Base-by-base conservation (phyloP, 2,329 filamentous ascomycete species). In the Aspergillus neoniger region DNA sequence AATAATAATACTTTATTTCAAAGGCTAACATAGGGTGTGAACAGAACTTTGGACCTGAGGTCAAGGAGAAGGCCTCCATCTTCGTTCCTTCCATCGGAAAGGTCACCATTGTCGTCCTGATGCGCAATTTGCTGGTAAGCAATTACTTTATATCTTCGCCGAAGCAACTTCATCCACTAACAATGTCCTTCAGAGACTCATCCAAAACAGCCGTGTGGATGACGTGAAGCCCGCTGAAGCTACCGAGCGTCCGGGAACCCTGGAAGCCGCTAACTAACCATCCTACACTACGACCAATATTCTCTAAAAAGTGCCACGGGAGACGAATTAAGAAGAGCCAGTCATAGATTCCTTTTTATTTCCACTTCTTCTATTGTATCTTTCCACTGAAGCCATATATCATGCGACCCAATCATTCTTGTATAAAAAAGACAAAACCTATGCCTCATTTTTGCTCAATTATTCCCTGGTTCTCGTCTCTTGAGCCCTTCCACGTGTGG, bases 81-180 rank as follows among this genome's bases (percentile, higher is more conserved):
- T 99, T 97, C 70, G 93, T 98, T 17, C 95, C 95, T 1, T 95
- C 94, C 0, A 96, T 97, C 67, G 95, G 95, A 69, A 99, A 98
- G 81, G 94, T 98, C 51, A 99, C 95, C 0, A 98, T 98, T 74
- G 91, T 94, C 15, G 88, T 97, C 36, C 80, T 99, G 60, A 81
- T 98, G 71, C 84, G 95, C 59, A 99, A 99, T 73, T 79, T 98
- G 38, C 83, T 98, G 72, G 91, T 95, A 80, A 79, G 89, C 85
- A 12, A 19, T 41, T 30, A 23, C 9, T 23, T 32, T 43, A 59
- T 32, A 54, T 55, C 28, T 53, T 23, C 23, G 28, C 36, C 8
- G 30, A 28, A 17, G 25, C 15, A 15, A 43, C 32, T 32, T 52
- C n/a, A 48, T 36, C 30, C 41, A 60, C 66, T 72, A 61, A 73